A percentile compares a stretch with the other conserved stretches of the same genome.
phyloP scores from a whole-genome alignment of 805 yeast species.

The Yarrowia sp. region DNA sequence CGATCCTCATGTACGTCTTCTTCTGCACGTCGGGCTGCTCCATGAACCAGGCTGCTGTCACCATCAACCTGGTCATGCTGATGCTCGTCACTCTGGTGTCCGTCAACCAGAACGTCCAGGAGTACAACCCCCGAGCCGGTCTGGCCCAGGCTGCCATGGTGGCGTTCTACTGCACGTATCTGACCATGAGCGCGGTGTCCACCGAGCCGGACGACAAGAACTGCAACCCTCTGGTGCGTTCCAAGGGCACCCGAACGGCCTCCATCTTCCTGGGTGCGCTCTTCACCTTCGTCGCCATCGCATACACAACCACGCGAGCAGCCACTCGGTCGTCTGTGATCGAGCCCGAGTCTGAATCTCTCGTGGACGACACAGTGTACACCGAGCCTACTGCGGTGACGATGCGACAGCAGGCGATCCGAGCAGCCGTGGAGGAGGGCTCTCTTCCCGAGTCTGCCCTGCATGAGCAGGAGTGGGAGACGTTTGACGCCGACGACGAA shows the following conservation, averaged over 20 bases:
- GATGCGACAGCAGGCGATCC: constrained; percentile 81
- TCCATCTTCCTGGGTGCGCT: constrained; percentile 86
- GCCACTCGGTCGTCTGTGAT: constrained; percentile 73
- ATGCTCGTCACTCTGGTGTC: constrained; percentile 66
- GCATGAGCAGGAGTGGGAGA: constrained; percentile 63
- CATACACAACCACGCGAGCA: constrained; percentile 95
- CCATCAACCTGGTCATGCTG: constrained; percentile 67
- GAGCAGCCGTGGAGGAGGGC: constrained; percentile 95
- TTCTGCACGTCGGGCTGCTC: constrained; percentile 81
- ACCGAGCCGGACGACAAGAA: constrained; percentile 92
- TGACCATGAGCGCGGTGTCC: constrained; percentile 88
- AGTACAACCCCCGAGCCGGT: constrained; percentile 91
- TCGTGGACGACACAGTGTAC: constrained; percentile 42
- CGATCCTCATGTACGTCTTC: constrained; percentile 73
- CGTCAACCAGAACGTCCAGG: constrained; percentile 81
- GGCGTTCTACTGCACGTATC: constrained; percentile 84
- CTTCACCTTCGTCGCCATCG: constrained; percentile 91
- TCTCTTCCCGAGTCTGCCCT: constrained; percentile 91
- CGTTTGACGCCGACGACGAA: constrained; percentile 57
- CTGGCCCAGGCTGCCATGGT: constrained; percentile 97
- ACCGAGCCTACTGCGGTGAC: constrained; percentile 42
- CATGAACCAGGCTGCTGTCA: constrained; percentile 85
- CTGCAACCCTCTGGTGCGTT: constrained; percentile 90
- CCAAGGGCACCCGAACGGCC: constrained; percentile 84
- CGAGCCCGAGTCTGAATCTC: not conserved